phyloP scores from a whole-genome alignment of 345 rosid genomes.

The Draba incana region DNA sequence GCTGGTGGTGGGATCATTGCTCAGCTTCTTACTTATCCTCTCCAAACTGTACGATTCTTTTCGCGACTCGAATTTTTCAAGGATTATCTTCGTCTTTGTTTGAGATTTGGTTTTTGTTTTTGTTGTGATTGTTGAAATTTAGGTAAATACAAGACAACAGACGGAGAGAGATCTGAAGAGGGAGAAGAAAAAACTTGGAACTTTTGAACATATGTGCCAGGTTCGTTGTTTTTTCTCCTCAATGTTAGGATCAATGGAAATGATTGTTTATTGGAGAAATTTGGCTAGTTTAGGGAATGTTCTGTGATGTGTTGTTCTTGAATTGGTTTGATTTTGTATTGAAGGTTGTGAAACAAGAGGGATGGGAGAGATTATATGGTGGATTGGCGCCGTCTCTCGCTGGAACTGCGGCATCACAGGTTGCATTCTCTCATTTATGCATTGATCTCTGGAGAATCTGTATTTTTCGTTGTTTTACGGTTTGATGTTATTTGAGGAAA shows the following conservation, averaged over 20 bases:
- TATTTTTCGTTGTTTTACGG: background rate
- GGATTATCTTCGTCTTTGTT: conserved; percentile 7
- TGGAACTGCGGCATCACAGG: conserved; percentile 98
- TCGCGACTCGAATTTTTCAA: background rate
- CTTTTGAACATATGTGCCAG: conserved; percentile 82
- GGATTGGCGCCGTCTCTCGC: conserved; percentile 83
- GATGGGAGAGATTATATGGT: conserved; percentile 92
- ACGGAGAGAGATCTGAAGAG: conserved; percentile 89
- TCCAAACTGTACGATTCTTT: conserved; percentile 68
- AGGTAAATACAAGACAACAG: conserved; percentile 97
- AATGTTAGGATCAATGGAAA: background rate
- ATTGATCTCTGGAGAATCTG: background rate
- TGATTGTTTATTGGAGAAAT: background rate
- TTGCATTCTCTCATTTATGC: conserved; percentile 16
- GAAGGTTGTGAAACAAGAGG: conserved; percentile 89
- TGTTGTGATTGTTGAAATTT: conserved; percentile 11
- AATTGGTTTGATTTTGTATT: conserved; percentile 22
- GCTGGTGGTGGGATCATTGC: conserved; percentile 98
- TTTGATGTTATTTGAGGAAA: background rate
- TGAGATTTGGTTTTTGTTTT: background rate
- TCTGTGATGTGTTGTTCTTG: background rate
- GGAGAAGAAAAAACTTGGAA: conserved; percentile 75
- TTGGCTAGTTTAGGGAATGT: background rate
- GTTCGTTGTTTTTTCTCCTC: conserved; percentile 39
- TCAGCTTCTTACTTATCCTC: conserved; percentile 93